Conservation (phyloP, 371 early-diverging fungal species). For the Saksenaea oblongispora region DNA sequence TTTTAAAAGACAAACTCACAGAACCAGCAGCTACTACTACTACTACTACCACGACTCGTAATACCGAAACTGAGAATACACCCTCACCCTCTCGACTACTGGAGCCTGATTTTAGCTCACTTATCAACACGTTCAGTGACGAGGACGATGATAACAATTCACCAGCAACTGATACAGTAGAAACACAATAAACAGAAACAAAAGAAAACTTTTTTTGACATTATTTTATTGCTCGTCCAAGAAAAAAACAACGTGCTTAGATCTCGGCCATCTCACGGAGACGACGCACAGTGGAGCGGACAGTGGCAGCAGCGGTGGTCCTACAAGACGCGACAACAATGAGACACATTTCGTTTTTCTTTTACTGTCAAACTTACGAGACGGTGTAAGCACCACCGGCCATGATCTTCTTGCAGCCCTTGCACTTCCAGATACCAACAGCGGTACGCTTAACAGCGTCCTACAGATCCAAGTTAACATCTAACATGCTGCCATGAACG, state of each 20-base stretch:
- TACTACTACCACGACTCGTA: background rate
- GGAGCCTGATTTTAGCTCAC: constrained; percentile 27
- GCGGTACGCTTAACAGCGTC: constrained; percentile 91
- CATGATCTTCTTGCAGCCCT: constrained; percentile 89
- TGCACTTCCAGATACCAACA: constrained; percentile 99
- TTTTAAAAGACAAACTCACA: constrained; percentile 11
- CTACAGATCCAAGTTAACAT: constrained; percentile 31
- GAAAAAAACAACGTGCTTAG: constrained; percentile 49
- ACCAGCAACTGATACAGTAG: background rate
- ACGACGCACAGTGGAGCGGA: constrained; percentile 96
- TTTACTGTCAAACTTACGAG: constrained; percentile 43
- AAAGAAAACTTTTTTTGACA: background rate
- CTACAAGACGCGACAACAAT: constrained; percentile 27
- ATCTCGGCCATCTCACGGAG: constrained; percentile 94
- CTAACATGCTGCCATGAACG: background rate
- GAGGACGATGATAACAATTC: constrained; percentile 23
- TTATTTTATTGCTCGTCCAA: constrained; percentile 4
- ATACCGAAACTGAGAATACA: background rate
- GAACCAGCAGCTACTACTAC: constrained; percentile 1
- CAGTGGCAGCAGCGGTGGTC: constrained; percentile 91
- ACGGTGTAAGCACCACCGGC: constrained; percentile 99
- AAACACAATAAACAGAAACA: background rate
- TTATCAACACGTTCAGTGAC: constrained; percentile 42
- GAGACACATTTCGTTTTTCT: background rate
- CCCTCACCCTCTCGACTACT: constrained; percentile 1